Percentiles rank a stretch among this genome's conserved stretches.
Conservation (phyloP, 192 early-diverging fungal species). For the Lobosporangium transversale region DNA sequence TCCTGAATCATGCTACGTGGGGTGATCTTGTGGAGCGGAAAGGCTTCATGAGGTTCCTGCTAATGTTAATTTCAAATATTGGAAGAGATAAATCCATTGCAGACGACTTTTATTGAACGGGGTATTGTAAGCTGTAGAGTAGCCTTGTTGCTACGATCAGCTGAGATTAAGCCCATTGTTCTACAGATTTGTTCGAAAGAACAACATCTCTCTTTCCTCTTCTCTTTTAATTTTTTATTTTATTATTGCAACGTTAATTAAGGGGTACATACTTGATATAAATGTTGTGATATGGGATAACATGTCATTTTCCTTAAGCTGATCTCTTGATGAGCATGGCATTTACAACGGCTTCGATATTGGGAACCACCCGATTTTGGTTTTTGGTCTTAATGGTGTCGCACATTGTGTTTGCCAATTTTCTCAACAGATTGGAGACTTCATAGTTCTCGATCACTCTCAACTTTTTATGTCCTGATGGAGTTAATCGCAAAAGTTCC, state of each 20-base stretch:
- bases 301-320: too few relatives aligned
- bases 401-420: background rate
- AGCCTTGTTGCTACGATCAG: too few relatives aligned
- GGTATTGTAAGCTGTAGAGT: conserved; percentile 1
- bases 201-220: too few relatives aligned
- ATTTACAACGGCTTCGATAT: too few relatives aligned
- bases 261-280: too few relatives aligned
- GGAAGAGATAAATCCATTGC: conserved; percentile 1
- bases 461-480: background rate
- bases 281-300: too few relatives aligned
- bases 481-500: background rate
- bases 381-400: background rate
- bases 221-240: too few relatives aligned
- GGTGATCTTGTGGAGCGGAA: background rate
- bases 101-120: background rate
- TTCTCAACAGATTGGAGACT: background rate
- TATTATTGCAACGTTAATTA: too few relatives aligned
- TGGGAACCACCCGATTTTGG: too few relatives aligned
- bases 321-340: too few relatives aligned
- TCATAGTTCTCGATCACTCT: background rate
- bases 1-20: background rate
- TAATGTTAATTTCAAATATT: conserved; percentile 1
- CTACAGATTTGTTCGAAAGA: too few relatives aligned
- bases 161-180: too few relatives aligned
- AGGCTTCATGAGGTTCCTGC: background rate